These are phyloP conservation scores for Rossbeevera mucosa DNA, from an alignment of 768 basidiomycete genomes.

Conservation along the genomic window DNA sequence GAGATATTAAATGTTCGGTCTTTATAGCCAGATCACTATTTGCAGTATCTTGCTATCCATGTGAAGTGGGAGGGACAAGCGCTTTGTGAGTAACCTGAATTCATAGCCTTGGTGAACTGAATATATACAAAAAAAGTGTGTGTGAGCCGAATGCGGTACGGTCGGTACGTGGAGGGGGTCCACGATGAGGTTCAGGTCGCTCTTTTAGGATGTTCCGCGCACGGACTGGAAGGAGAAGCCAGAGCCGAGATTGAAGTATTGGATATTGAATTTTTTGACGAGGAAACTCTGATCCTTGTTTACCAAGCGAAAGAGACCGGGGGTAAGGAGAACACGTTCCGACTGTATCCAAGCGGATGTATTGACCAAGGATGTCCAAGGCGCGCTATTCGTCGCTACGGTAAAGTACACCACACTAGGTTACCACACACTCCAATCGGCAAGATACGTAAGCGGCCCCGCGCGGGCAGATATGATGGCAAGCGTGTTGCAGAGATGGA, in stretches of 20 bases:
- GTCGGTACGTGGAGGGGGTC: constrained; percentile 34
- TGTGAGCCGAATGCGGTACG: constrained; percentile 50
- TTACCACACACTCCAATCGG: constrained; percentile 50
- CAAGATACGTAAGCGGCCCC: constrained; percentile 48
- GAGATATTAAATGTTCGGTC: constrained; percentile 25
- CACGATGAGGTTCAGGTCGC: constrained; percentile 41
- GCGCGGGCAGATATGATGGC: constrained; percentile 65
- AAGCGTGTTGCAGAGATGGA: constrained; percentile 51
- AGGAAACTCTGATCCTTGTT: constrained; percentile 60
- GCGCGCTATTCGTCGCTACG: constrained; percentile 56
- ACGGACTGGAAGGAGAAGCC: constrained; percentile 30
- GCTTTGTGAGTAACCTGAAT: constrained; percentile 41
- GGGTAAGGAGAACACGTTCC: constrained; percentile 40
- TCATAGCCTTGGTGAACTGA: constrained; percentile 27
- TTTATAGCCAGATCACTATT: constrained; percentile 38
- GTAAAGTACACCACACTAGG: constrained; percentile 56
- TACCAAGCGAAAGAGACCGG: constrained; percentile 46
- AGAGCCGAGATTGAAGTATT: constrained; percentile 47
- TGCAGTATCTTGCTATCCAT: constrained; percentile 52
- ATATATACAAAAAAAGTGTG: constrained; percentile 47
- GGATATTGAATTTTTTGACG: constrained; percentile 77
- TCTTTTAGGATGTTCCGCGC: constrained; percentile 47
- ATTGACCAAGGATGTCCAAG: constrained; percentile 39
- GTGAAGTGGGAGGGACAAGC: constrained; percentile 37
- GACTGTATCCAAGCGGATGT: constrained; percentile 12